Conservation (phyloP, 2,329 filamentous ascomycete genomes). For the Pseudopyricularia javanii region DNA sequence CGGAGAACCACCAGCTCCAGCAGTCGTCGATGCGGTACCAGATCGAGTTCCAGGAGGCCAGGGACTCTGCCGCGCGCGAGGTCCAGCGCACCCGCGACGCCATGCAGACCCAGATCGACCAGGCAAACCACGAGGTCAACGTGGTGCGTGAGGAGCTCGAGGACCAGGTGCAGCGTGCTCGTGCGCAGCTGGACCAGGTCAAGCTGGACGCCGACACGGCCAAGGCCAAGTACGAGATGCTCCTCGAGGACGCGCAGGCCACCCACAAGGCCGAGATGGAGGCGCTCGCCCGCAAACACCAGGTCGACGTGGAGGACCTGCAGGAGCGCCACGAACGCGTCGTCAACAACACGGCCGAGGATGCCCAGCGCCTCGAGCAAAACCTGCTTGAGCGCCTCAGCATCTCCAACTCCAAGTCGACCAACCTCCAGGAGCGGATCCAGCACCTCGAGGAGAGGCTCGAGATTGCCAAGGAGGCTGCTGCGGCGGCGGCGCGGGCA, state of each 20-base stretch:
- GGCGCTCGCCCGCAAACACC: slow-evolving; percentile 43
- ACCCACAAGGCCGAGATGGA: slow-evolving; percentile 47
- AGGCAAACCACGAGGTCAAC: slow-evolving; percentile 76
- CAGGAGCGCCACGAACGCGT: slow-evolving; percentile 64
- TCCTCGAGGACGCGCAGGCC: slow-evolving; percentile 68
- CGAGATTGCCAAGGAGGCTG: slow-evolving; percentile 78
- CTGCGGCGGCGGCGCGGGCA: slow-evolving; percentile 68
- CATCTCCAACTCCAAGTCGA: slow-evolving; percentile 71
- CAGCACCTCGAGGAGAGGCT: slow-evolving; percentile 80
- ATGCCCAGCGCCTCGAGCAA: slow-evolving; percentile 67
- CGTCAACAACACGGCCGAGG: slow-evolving; percentile 63
- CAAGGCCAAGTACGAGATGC: slow-evolving; percentile 70
- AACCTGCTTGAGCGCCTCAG: slow-evolving; percentile 71
- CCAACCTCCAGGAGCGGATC: slow-evolving; percentile 78
- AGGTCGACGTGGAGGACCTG: slow-evolving; percentile 61
- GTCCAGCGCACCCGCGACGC: slow-evolving; percentile 68
- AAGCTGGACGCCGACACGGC: slow-evolving; percentile 70
- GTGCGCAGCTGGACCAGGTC: slow-evolving; percentile 64
- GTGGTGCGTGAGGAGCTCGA: slow-evolving; percentile 72
- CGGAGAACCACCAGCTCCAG: slow-evolving; percentile 62
- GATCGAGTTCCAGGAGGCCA: slow-evolving; percentile 73
- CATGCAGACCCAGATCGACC: slow-evolving; percentile 71
- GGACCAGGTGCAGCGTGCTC: slow-evolving; percentile 60
- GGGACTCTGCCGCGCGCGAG: slow-evolving; percentile 67
- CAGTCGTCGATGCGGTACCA: slow-evolving; percentile 57